Evolutionary conservation across 768 basidiomycete species (phyloP).

Genomic region (Macrolepiota dolichaula): DNA sequence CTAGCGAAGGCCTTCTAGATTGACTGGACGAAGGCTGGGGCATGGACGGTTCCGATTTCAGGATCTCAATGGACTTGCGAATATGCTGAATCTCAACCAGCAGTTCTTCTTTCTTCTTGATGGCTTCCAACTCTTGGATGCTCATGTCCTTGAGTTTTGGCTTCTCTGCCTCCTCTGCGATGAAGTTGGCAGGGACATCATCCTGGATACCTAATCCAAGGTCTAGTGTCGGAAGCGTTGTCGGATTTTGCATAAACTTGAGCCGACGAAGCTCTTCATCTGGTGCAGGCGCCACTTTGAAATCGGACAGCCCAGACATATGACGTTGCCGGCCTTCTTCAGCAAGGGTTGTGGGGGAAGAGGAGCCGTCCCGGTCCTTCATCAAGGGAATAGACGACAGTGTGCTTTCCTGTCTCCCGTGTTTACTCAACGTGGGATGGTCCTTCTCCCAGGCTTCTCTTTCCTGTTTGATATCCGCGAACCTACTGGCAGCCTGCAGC

Average conservation of each 20-base stretch:
- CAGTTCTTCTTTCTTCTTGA: constrained; percentile 68
- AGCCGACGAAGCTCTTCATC: constrained; percentile 59
- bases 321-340: constrained; percentile 44
- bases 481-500: constrained; percentile 64
- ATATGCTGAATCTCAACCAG: constrained; percentile 78
- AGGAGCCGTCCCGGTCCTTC: constrained; percentile 53
- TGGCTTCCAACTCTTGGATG: constrained; percentile 46
- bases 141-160: constrained; percentile 24
- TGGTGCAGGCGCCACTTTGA: constrained; percentile 57
- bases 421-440: constrained; percentile 62
- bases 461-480: constrained; percentile 63
- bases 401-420: constrained; percentile 62
- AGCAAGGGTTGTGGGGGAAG: constrained; percentile 45
- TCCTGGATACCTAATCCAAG: constrained; percentile 73
- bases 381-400: constrained; percentile 63
- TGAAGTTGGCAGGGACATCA: constrained; percentile 71
- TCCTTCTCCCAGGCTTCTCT: constrained; percentile 85
- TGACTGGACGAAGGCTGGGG: constrained; percentile 48
- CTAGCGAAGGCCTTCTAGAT: constrained; percentile 63
- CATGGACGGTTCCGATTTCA: constrained; percentile 69
- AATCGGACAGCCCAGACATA: constrained; percentile 70
- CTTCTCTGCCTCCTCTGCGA: constrained; percentile 33
- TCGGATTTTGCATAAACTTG: constrained; percentile 47
- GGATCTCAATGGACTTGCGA: constrained; percentile 71
- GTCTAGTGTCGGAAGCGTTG: constrained; percentile 67